Percentiles rank a stretch among this genome's conserved stretches.
Conservation (phyloP, 495 filamentous ascomycete genomes). For the Amniculicola lignicola region DNA sequence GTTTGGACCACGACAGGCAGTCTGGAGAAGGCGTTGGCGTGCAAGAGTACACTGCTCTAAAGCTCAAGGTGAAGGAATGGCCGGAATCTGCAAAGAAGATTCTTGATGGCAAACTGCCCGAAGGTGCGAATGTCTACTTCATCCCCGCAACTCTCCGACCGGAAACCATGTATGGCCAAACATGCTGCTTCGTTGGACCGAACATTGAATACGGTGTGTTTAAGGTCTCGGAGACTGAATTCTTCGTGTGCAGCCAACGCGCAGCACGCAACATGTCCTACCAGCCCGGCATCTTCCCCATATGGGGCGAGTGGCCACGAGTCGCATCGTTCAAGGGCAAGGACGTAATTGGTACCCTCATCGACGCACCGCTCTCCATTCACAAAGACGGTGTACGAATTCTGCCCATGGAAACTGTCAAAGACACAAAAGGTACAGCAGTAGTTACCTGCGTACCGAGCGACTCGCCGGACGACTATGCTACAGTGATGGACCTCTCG, state of each 20-base stretch:
- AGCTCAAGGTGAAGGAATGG: constrained; percentile 88
- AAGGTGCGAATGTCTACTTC: constrained; percentile 78
- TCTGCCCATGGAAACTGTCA: constrained; percentile 90
- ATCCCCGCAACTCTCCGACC: constrained; percentile 88
- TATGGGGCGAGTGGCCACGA: constrained; percentile 71
- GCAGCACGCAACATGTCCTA: constrained; percentile 95
- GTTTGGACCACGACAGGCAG: constrained; percentile 94
- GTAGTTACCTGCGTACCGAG: constrained; percentile 94
- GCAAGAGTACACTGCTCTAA: constrained; percentile 90
- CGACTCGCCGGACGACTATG: constrained; percentile 94
- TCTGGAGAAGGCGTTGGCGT: constrained; percentile 86
- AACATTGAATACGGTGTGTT: constrained; percentile 88
- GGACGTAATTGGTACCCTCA: constrained; percentile 78
- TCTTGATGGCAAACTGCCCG: constrained; percentile 74
- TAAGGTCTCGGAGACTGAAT: constrained; percentile 78
- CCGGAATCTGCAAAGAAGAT: constrained; percentile 60
- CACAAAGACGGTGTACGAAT: constrained; percentile 80
- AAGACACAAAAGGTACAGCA: constrained; percentile 89
- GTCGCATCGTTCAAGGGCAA: constrained; percentile 68
- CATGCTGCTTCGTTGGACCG: constrained; percentile 91
- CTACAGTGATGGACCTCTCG: constrained; percentile 77
- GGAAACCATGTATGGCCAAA: constrained; percentile 98
- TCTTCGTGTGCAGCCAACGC: constrained; percentile 78
- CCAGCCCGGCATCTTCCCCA: constrained; percentile 72
- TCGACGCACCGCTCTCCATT: constrained; percentile 86